phyloP scores from a whole-genome alignment of 306 rosid species.

The Rosa persica region DNA sequence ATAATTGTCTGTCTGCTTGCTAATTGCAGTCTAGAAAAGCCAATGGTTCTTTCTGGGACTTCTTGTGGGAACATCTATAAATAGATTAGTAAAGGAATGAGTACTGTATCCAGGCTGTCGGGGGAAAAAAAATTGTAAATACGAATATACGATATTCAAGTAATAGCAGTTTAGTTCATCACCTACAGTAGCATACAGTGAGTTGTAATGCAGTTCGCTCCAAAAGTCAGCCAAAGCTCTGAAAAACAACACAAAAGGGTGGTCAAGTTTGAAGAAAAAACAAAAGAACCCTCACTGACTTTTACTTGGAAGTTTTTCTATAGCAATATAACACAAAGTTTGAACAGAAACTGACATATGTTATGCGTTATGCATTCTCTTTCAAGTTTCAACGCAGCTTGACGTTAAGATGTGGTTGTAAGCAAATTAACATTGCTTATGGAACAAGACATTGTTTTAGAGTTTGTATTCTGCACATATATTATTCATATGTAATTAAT shows the following conservation, averaged over 20 bases:
- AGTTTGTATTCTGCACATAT: too few species aligned
- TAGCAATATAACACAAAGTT: too few species aligned
- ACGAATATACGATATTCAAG: neutral
- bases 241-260: conserved; percentile 1
- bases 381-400: neutral
- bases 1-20: neutral
- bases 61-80: conserved; percentile 8
- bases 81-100: conserved; percentile 14
- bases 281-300: conserved; percentile 2
- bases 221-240: conserved; percentile 98
- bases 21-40: conserved; percentile 63
- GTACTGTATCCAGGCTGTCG: conserved; percentile 13
- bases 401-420: neutral
- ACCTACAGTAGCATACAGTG: conserved; percentile 76
- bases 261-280: neutral
- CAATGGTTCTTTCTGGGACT: conserved; percentile 65
- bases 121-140: neutral
- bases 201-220: conserved; percentile 97
- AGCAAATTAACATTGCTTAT: too few species aligned
- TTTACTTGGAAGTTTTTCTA: neutral
- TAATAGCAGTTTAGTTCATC: conserved; percentile 17
- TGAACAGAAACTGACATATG: too few species aligned
- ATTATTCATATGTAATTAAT: too few species aligned
- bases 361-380: neutral
- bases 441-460: too few species aligned